Evolutionary conservation across 768 basidiomycete species (phyloP).

Genomic region (Kockovaella imperatae): DNA sequence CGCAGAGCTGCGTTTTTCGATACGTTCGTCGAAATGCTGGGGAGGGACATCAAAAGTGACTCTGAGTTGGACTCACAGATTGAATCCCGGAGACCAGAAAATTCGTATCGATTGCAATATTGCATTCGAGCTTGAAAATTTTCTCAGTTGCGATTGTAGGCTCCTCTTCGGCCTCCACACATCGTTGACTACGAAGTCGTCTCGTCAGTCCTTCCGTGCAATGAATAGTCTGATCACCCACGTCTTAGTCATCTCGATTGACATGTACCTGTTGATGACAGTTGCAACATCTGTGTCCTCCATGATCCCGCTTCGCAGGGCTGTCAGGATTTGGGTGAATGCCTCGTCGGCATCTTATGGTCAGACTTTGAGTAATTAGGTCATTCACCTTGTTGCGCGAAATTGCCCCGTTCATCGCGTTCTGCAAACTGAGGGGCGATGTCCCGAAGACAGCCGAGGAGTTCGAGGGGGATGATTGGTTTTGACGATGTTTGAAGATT

Average conservation of each 20-base stretch:
- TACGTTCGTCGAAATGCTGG: constrained; percentile 75
- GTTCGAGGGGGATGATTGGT: constrained; percentile 65
- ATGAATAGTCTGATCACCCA: constrained; percentile 7
- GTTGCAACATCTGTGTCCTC: not conserved
- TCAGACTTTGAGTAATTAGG: not conserved
- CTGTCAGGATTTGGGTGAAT: constrained; percentile 37
- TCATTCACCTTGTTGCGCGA: constrained; percentile 66
- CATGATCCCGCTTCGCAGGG: constrained; percentile 10
- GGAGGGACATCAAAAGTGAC: not conserved
- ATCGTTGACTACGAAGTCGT: constrained; percentile 55
- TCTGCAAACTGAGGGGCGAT: constrained; percentile 90
- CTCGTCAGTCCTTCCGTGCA: not conserved
- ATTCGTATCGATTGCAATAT: constrained; percentile 78
- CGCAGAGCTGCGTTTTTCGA: constrained; percentile 74
- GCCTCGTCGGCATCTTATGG: constrained; percentile 42
- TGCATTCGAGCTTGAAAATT: constrained; percentile 84
- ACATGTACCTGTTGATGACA: constrained; percentile 31
- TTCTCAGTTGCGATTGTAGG: constrained; percentile 59
- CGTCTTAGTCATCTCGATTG: constrained; percentile 25
- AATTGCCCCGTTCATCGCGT: constrained; percentile 50
- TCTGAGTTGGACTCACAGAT: constrained; percentile 53
- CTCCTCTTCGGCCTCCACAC: constrained; percentile 75
- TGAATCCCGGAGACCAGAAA: constrained; percentile 78
- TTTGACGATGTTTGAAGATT: constrained; percentile 62
- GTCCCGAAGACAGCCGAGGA: constrained; percentile 60